phyloP scores from a whole-genome alignment of 495 filamentous ascomycete genomes.

The Aspergillus ellipticus region DNA sequence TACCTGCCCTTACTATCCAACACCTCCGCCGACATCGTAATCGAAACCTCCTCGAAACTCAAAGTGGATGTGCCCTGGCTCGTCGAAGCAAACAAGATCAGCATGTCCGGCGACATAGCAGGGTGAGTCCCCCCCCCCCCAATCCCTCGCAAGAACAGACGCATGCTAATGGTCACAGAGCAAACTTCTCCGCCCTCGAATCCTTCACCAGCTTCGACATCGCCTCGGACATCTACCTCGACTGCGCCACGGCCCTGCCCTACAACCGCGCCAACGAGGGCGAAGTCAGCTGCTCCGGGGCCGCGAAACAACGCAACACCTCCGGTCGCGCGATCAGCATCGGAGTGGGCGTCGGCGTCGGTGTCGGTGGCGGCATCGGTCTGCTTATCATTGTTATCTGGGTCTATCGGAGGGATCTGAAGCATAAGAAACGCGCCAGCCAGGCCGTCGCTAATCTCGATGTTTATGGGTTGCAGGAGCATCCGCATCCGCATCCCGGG shows the following conservation, averaged over 20 bases:
- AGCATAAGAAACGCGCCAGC: neutral
- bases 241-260: neutral
- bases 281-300: neutral
- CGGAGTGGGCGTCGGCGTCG: neutral
- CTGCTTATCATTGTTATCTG: neutral
- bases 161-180: too few relatives aligned
- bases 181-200: neutral
- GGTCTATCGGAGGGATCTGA: neutral
- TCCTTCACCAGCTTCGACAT: neutral
- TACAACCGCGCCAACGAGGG: neutral
- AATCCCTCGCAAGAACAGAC: too few relatives aligned
- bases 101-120: neutral
- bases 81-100: neutral
- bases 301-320: neutral
- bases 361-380: neutral
- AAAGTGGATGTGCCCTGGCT: neutral
- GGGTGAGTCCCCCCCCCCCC: neutral
- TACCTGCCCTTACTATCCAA: neutral
- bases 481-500: neutral
- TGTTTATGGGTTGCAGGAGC: neutral
- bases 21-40: neutral
- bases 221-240: neutral
- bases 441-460: neutral
- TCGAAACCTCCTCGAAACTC: neutral
- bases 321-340: neutral